A percentile compares a stretch with the other conserved stretches of the same genome.
Conservation (phyloP, 225 moss, liverwort and hornwort genomes). For the Pseudisothecium myosuroides region DNA sequence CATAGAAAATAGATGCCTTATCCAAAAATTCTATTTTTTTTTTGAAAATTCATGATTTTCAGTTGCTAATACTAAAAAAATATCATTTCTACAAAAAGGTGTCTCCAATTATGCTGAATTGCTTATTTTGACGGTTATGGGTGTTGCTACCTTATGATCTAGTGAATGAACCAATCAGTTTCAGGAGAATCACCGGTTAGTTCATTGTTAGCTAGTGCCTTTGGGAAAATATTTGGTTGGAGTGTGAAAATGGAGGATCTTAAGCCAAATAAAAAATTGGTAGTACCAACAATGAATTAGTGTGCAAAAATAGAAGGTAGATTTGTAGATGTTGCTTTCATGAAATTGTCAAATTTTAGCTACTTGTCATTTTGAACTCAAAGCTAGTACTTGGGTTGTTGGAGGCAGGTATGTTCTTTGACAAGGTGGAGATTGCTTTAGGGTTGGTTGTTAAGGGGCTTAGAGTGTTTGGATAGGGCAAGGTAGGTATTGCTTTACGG, state of each 20-base stretch:
- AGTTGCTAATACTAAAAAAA: no score
- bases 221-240: neutral
- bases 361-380: neutral
- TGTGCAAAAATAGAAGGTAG: no score
- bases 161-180: no score
- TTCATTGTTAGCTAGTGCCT: neutral
- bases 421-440: neutral
- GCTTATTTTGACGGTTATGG: no score
- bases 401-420: fast-evolving
- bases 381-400: neutral
- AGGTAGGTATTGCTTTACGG: fast-evolving
- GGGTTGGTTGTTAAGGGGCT: no score
- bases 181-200: neutral
- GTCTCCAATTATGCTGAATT: no score
- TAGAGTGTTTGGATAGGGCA: fast-evolving
- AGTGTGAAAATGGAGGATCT: neutral
- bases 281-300: fast-evolving
- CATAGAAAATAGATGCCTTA: no score
- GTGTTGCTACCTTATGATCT: no score
- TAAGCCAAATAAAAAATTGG: neutral
- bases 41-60: no score
- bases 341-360: neutral
- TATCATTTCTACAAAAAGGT: no score
- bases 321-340: neutral
- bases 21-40: no score